Evolutionary conservation across 1,284 basidiomycete species (phyloP).

Genomic region (Marasmius tenuissimus): DNA sequence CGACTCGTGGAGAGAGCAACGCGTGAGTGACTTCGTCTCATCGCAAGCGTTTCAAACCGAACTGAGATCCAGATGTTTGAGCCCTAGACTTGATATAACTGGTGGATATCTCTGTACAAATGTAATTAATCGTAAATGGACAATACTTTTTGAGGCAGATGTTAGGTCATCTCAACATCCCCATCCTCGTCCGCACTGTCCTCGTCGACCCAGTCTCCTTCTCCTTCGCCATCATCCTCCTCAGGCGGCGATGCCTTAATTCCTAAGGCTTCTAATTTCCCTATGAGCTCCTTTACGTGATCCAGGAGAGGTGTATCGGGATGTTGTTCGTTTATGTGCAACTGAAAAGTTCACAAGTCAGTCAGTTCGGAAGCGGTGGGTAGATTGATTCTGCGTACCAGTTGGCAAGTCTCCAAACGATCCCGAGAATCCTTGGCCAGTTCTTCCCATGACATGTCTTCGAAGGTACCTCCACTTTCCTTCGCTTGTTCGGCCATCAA

Average conservation of each 20-base stretch:
- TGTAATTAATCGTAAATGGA: neutral
- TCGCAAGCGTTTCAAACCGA: neutral
- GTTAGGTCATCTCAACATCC: slow-evolving; percentile 64
- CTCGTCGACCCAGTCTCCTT: slow-evolving; percentile 56
- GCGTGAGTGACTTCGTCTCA: neutral
- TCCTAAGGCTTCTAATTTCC: slow-evolving; percentile 67
- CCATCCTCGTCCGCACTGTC: slow-evolving; percentile 51
- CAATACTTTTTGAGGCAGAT: slow-evolving; percentile 3
- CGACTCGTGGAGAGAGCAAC: slow-evolving; percentile 43
- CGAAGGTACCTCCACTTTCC: slow-evolving; percentile 55
- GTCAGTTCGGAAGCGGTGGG: slow-evolving; percentile 6
- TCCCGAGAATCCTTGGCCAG: slow-evolving; percentile 80
- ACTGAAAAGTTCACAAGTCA: slow-evolving; percentile 36
- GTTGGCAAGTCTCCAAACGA: slow-evolving; percentile 81
- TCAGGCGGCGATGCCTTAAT: slow-evolving; percentile 62
- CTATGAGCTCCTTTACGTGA: slow-evolving; percentile 76
- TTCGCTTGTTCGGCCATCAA: slow-evolving; percentile 70
- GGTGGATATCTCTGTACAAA: neutral
- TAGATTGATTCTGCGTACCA: slow-evolving; percentile 44
- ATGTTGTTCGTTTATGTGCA: slow-evolving; percentile 73
- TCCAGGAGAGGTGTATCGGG: slow-evolving; percentile 78
- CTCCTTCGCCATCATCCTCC: slow-evolving; percentile 49
- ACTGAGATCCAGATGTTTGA: neutral
- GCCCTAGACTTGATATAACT: neutral
- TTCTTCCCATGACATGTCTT: slow-evolving; percentile 73